Percentiles rank a stretch among this genome's conserved stretches.
These are phyloP conservation scores for Hymenoscyphus occultus DNA, from an alignment of 2,329 filamentous ascomycete species.

Conservation along the genomic window DNA sequence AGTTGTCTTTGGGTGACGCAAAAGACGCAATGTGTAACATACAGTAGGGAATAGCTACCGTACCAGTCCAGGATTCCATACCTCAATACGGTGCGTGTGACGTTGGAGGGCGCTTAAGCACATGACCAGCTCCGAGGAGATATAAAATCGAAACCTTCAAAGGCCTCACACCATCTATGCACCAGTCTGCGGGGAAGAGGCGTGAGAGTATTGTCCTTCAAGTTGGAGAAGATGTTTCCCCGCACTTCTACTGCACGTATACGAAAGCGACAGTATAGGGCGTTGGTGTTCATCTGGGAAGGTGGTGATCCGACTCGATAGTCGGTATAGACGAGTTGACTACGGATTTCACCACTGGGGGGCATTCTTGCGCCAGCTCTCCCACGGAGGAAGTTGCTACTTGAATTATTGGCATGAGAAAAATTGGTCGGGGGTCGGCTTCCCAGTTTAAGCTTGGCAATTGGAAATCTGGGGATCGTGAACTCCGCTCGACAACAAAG, in stretches of 20 bases:
- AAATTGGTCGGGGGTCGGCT: not conserved
- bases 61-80: not conserved
- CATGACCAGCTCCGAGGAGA: conserved; percentile 29
- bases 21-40: not conserved
- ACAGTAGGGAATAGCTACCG: not conserved
- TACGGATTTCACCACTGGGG: not conserved
- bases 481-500: not conserved
- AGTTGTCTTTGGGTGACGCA: not conserved
- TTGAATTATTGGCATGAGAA: not conserved
- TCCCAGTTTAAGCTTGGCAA: not conserved
- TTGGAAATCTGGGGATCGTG: not conserved
- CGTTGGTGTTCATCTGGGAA: not conserved
- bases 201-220: conserved; percentile 1
- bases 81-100: not conserved
- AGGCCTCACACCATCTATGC: conserved; percentile 12
- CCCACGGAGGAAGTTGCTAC: not conserved
- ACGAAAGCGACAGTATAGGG: not conserved
- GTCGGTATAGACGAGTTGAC: conserved; percentile 1
- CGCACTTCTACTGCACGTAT: conserved; percentile 2
- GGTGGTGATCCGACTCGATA: not conserved
- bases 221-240: not conserved
- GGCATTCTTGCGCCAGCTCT: not conserved
- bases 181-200: conserved; percentile 21
- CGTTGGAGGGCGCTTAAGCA: conserved; percentile 4
- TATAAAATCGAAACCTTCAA: conserved; percentile 18